Percentiles rank a stretch among this genome's conserved stretches.
phyloP scores from a whole-genome alignment of 176 grass and related monocot genomes.

The Musa troglodytarum region DNA sequence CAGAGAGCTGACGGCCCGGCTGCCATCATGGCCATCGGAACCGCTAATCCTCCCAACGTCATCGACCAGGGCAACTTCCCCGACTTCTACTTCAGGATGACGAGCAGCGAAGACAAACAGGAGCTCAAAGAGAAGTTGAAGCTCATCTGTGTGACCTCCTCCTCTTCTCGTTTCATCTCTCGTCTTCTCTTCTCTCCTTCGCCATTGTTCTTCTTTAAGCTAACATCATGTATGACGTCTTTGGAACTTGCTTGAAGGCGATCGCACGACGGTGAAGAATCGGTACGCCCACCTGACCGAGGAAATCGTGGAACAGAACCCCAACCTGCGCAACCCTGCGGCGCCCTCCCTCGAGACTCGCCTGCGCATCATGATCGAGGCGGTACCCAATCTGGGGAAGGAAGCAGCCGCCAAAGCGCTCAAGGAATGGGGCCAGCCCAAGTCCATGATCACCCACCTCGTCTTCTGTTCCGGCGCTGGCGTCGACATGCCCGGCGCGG shows the following conservation, averaged over 20 bases:
- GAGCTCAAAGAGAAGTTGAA: slow-evolving; percentile 66
- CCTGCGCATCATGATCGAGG: slow-evolving; percentile 64
- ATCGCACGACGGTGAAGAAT: slow-evolving; percentile 71
- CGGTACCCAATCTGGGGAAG: slow-evolving; percentile 57
- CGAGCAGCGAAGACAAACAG: slow-evolving; percentile 46
- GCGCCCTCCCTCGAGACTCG: slow-evolving; percentile 54
- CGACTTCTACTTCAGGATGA: slow-evolving; percentile 74
- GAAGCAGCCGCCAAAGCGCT: slow-evolving; percentile 42
- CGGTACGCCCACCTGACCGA: slow-evolving; percentile 76
- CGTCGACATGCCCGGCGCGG: slow-evolving; percentile 56
- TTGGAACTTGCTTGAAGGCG: slow-evolving; percentile 30
- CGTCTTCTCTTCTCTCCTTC: slow-evolving; percentile 6
- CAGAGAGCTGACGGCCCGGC: slow-evolving; percentile 6
- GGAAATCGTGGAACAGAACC: slow-evolving; percentile 59
- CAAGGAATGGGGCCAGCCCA: slow-evolving; percentile 34
- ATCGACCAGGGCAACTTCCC: slow-evolving; percentile 64
- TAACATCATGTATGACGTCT: too few species aligned
- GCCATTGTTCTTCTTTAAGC: background rate
- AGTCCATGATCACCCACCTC: slow-evolving; percentile 52
- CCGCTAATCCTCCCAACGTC: slow-evolving; percentile 21
- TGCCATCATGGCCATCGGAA: slow-evolving; percentile 58
- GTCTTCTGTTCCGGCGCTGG: slow-evolving; percentile 75
- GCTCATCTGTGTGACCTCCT: slow-evolving; percentile 37
- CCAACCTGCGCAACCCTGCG: slow-evolving; percentile 49
- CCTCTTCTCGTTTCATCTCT: background rate